Evolutionary conservation across 2,329 filamentous ascomycete genomes (phyloP).

Genomic region (Aspergillus awamori): DNA sequence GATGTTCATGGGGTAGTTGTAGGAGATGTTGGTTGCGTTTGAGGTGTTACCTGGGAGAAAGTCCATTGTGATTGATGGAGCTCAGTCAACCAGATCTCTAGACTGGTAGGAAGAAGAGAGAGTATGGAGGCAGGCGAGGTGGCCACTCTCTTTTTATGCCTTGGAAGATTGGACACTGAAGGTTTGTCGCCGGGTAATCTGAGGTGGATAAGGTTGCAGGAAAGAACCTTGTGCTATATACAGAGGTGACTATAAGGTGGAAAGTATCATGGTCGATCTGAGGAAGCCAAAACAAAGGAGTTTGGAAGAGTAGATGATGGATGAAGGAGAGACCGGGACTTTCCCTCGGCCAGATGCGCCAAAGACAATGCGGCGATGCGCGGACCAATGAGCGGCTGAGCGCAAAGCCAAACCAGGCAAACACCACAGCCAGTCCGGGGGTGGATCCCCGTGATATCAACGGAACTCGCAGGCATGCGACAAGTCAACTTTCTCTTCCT

Average conservation of each 20-base stretch:
- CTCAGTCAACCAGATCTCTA: neutral
- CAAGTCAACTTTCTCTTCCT: too few relatives aligned
- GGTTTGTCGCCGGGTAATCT: too few relatives aligned
- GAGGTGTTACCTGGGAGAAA: slow-evolving; percentile 19
- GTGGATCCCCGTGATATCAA: neutral
- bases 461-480: neutral
- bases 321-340: neutral
- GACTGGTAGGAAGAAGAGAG: neutral
- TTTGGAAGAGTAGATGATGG: neutral
- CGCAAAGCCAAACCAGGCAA: slow-evolving; percentile 2
- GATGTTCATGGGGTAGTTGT: neutral
- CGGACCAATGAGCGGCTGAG: neutral
- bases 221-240: neutral
- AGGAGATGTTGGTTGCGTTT: neutral
- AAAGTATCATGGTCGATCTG: neutral
- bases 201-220: neutral
- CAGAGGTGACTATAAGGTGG: neutral
- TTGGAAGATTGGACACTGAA: neutral
- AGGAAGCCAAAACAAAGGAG: neutral
- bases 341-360: neutral
- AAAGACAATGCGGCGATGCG: neutral
- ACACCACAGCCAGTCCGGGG: neutral
- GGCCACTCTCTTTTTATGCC: neutral
- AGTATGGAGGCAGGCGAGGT: neutral
- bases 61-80: slow-evolving; percentile 15